Conservation (phyloP, 768 basidiomycete species). For the Paxillus involutus region DNA sequence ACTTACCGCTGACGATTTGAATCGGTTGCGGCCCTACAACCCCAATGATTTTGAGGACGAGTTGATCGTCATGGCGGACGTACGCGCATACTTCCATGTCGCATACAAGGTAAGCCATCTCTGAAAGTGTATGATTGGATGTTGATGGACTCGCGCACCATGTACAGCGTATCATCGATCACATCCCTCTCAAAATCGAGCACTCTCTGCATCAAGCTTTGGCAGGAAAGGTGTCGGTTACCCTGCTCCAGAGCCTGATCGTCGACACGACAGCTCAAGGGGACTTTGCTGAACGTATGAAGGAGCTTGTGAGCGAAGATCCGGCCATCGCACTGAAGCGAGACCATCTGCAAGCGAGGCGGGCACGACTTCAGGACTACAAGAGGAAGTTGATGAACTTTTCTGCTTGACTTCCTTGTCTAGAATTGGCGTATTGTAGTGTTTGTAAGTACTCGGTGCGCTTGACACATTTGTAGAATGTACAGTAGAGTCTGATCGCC, state of each 20-base stretch:
- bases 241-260: conserved; percentile 37
- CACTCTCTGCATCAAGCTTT: conserved; percentile 42
- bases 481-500: too few species aligned
- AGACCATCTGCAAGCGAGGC: conserved; percentile 32
- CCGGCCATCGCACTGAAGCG: conserved; percentile 35
- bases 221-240: conserved; percentile 32
- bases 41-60: conserved; percentile 40
- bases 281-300: conserved; percentile 32
- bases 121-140: background rate
- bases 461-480: too few species aligned
- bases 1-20: conserved; percentile 25
- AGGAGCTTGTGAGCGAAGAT: conserved; percentile 47
- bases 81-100: conserved; percentile 56
- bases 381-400: conserved; percentile 35
- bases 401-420: conserved; percentile 3
- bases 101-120: conserved; percentile 44
- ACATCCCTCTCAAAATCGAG: conserved; percentile 51
- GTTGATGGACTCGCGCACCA: background rate
- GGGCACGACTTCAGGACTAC: conserved; percentile 39
- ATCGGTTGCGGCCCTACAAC: conserved; percentile 17
- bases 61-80: conserved; percentile 51
- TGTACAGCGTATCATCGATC: conserved; percentile 53
- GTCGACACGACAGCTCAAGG: conserved; percentile 10
- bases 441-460: too few species aligned
- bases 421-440: too few species aligned